These are phyloP conservation scores for Amanita exitialis DNA, from an alignment of 768 basidiomycete species.

Conservation along the genomic window DNA sequence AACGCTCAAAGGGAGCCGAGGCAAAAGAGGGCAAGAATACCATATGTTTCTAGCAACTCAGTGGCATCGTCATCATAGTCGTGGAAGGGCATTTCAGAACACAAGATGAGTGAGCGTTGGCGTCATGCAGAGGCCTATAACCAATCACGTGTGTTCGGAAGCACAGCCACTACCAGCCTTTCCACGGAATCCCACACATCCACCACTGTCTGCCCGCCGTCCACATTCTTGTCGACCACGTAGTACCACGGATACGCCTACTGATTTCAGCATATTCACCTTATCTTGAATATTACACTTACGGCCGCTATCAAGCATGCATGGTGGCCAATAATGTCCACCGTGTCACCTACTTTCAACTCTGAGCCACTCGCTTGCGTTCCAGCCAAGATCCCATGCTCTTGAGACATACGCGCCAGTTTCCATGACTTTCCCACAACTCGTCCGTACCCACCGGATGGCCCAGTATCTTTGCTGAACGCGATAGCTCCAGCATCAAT, in stretches of 20 bases:
- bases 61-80: conserved; percentile 79
- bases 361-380: conserved; percentile 15
- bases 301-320: conserved; percentile 75
- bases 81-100: conserved; percentile 40
- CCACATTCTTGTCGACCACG: conserved; percentile 56
- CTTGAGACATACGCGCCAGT: conserved; percentile 60
- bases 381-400: conserved; percentile 64
- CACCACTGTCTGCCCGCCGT: conserved; percentile 43
- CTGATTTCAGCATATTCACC: neutral
- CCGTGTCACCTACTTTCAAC: conserved; percentile 46
- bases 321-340: conserved; percentile 78
- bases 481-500: conserved; percentile 79
- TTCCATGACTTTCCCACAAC: conserved; percentile 58
- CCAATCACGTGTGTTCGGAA: neutral
- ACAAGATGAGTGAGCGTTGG: conserved; percentile 11
- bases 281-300: conserved; percentile 6
- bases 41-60: conserved; percentile 91
- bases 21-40: conserved; percentile 27
- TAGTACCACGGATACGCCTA: conserved; percentile 76
- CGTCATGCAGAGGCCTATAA: neutral
- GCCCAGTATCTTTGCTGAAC: conserved; percentile 82
- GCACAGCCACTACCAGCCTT: conserved; percentile 57
- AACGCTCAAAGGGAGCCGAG: conserved; percentile 10
- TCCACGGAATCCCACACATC: conserved; percentile 90
- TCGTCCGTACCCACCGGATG: conserved; percentile 60